Evolutionary conservation across 2,329 filamentous ascomycete genomes (phyloP).

Genomic region (Exophiala sp.): DNA sequence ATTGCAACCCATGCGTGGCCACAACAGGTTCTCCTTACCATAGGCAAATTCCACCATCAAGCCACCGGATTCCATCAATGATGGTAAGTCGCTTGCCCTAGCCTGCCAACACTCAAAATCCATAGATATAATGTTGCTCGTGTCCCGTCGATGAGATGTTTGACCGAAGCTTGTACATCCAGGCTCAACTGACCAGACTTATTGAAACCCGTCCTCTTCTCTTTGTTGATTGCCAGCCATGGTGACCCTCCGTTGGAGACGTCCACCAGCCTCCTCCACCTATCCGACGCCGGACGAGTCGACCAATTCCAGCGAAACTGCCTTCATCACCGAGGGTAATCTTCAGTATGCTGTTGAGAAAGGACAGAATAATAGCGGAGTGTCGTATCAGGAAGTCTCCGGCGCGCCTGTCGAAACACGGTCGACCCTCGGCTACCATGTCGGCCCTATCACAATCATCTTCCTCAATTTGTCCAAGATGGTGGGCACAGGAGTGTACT

Average conservation of each 20-base stretch:
- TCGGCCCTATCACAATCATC: conserved; percentile 51
- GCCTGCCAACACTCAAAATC: background rate
- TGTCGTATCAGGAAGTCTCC: conserved; percentile 55
- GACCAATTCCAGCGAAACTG: background rate
- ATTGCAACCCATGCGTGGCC: background rate
- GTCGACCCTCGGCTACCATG: conserved; percentile 56
- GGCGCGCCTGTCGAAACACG: conserved; percentile 56
- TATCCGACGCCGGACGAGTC: background rate
- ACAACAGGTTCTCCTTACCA: background rate
- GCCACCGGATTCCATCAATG: background rate
- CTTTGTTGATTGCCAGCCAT: background rate
- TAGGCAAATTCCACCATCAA: background rate
- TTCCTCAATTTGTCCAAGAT: conserved; percentile 59
- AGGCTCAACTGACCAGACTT: background rate
- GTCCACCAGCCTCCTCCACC: background rate
- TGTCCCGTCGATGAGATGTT: background rate
- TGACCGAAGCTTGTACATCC: background rate
- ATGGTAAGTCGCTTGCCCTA: background rate
- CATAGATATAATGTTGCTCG: no score
- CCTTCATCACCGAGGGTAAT: conserved; percentile 35
- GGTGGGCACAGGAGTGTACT: conserved; percentile 60
- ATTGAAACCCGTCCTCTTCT: background rate
- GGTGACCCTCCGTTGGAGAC: background rate
- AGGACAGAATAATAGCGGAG: conserved; percentile 45
- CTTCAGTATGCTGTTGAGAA: conserved; percentile 41